Conservation (phyloP, 768 basidiomycete genomes). For the Phlebiopsis flavidoalba region DNA sequence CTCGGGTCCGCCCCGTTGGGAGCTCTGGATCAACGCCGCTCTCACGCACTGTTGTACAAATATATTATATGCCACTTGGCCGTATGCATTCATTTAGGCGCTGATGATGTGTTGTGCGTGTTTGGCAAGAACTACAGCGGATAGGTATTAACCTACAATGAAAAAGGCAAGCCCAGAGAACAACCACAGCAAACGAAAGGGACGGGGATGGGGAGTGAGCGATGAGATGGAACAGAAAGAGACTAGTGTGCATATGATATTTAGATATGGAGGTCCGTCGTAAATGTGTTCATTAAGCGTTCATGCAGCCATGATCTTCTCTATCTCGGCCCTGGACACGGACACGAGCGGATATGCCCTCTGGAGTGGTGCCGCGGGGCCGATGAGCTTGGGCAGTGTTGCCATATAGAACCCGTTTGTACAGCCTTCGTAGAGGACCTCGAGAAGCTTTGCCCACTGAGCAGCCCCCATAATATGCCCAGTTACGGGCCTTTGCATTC, state of each 20-base stretch:
- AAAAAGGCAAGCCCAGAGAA: not conserved
- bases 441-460: slow-evolving; percentile 74
- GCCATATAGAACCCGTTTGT: slow-evolving; percentile 44
- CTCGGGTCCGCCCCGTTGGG: not conserved
- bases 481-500: slow-evolving; percentile 46
- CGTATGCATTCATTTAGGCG: no score
- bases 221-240: not conserved
- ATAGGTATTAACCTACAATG: not conserved
- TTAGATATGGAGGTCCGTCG: not conserved
- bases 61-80: not conserved
- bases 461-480: slow-evolving; percentile 79
- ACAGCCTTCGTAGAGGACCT: slow-evolving; percentile 57
- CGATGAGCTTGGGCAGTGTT: slow-evolving; percentile 40
- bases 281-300: not conserved
- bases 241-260: not conserved
- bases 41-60: not conserved
- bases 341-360: slow-evolving; percentile 59
- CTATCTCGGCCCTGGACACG: slow-evolving; percentile 63
- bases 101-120: not conserved
- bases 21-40: not conserved
- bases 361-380: slow-evolving; percentile 54
- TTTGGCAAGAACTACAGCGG: not conserved
- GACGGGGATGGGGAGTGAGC: not conserved
- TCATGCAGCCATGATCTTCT: slow-evolving; percentile 43
- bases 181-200: not conserved